These are phyloP conservation scores for Metarhizium sp. DNA, from an alignment of 2,329 filamentous ascomycete species.

Conservation along the genomic window DNA sequence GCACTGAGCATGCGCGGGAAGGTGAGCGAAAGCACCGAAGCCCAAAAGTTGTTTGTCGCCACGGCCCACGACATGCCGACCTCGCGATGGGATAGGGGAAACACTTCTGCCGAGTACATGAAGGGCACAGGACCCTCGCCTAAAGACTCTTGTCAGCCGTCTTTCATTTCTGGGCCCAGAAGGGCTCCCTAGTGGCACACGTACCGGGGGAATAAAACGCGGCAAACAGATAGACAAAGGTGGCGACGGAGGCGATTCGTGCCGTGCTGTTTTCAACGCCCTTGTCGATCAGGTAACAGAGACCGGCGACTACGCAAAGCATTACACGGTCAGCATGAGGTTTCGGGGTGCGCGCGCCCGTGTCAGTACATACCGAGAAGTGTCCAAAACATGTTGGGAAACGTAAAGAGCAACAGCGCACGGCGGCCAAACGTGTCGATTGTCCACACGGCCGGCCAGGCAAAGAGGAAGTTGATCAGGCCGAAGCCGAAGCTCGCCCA, in stretches of 20 bases:
- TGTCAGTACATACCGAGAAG: conserved; percentile 5
- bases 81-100: conserved; percentile 27
- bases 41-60: conserved; percentile 23
- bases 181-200: not conserved
- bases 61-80: conserved; percentile 30
- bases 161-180: not conserved
- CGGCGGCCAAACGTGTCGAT: conserved; percentile 17
- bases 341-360: not conserved
- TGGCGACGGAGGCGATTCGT: conserved; percentile 22
- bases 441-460: conserved; percentile 23
- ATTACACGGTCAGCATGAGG: not conserved
- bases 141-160: not conserved
- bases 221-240: conserved; percentile 27
- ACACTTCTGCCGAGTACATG: conserved; percentile 29
- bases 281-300: conserved; percentile 16
- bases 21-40: conserved; percentile 14
- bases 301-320: conserved; percentile 13
- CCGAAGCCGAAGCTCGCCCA: conserved; percentile 24
- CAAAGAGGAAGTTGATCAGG: conserved; percentile 15
- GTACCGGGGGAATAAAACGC: conserved; percentile 22
- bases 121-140: conserved; percentile 28
- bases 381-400: conserved; percentile 25
- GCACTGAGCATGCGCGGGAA: conserved; percentile 22
- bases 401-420: conserved; percentile 19
- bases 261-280: conserved; percentile 10